These are phyloP conservation scores for Malassezia obtusa DNA, from an alignment of 1,284 basidiomycete genomes.

Conservation along the genomic window DNA sequence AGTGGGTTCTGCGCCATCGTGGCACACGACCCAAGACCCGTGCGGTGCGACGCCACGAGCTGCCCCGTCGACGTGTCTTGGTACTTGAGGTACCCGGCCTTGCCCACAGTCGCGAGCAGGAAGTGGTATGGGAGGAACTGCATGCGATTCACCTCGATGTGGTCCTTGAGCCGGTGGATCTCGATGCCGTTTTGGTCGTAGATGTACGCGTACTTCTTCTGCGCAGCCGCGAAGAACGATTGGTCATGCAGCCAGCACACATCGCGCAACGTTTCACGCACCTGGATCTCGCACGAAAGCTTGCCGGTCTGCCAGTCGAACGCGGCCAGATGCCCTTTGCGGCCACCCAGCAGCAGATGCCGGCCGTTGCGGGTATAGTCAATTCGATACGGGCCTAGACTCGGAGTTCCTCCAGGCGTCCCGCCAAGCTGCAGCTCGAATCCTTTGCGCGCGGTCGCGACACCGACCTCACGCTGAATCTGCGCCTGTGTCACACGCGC, in stretches of 20 bases:
- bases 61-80: constrained; percentile 91
- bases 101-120: constrained; percentile 75
- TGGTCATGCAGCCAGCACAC: constrained; percentile 91
- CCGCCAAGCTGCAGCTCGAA: constrained; percentile 74
- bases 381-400: constrained; percentile 63
- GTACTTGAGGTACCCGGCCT: constrained; percentile 83
- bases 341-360: constrained; percentile 56
- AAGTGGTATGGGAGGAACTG: constrained; percentile 95
- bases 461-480: constrained; percentile 61
- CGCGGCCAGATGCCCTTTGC: constrained; percentile 77
- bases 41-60: constrained; percentile 73
- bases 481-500: constrained; percentile 78
- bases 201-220: constrained; percentile 91
- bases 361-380: constrained; percentile 84
- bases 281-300: constrained; percentile 75
- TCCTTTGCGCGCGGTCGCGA: constrained; percentile 63
- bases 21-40: constrained; percentile 60
- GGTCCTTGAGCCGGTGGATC: constrained; percentile 62
- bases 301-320: constrained; percentile 89
- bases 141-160: constrained; percentile 79
- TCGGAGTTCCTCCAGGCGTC: constrained; percentile 21
- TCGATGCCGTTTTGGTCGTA: constrained; percentile 87
- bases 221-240: constrained; percentile 84
- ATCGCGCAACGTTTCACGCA: constrained; percentile 79
- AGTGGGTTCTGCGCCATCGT: constrained; percentile 77